Evolutionary conservation across 441 rosid species (phyloP).

Genomic region (Populus tomentosa): DNA sequence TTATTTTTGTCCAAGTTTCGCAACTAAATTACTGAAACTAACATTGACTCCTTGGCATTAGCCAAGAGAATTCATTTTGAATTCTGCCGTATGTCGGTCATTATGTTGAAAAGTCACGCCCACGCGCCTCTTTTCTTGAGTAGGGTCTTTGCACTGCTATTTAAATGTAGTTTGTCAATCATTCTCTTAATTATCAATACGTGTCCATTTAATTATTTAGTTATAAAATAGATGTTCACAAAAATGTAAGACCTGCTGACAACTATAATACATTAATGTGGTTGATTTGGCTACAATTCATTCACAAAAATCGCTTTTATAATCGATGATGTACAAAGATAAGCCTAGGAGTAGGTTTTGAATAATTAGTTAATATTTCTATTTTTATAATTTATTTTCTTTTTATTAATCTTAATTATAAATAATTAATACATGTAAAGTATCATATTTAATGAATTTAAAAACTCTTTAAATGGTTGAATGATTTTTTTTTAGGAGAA

Average conservation of each 20-base stretch:
- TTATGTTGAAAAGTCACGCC: not conserved
- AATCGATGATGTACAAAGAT: too few relatives aligned
- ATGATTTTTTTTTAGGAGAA: too few relatives aligned
- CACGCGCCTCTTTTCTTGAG: not conserved
- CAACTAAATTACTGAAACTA: not conserved
- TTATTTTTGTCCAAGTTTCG: not conserved
- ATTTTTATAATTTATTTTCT: too few relatives aligned
- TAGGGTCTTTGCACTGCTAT: not conserved
- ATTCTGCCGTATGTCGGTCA: not conserved
- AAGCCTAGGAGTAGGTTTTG: too few relatives aligned
- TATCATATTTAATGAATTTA: too few relatives aligned
- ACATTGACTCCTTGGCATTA: not conserved
- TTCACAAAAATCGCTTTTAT: not conserved
- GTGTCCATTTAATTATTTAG: not conserved
- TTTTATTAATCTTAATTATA: too few relatives aligned
- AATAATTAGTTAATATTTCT: too few relatives aligned
- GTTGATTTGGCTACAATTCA: not conserved
- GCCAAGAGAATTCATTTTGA: not conserved
- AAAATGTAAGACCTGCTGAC: not conserved
- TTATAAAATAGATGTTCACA: too few relatives aligned
- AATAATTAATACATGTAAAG: too few relatives aligned
- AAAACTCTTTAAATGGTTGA: accelerated
- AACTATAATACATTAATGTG: not conserved
- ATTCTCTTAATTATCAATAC: not conserved
- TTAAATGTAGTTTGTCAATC: not conserved